Percentiles rank a stretch among this genome's conserved stretches.
phyloP scores from a whole-genome alignment of 1,139 yeast genomes.

The Chernovozyma aurita region DNA sequence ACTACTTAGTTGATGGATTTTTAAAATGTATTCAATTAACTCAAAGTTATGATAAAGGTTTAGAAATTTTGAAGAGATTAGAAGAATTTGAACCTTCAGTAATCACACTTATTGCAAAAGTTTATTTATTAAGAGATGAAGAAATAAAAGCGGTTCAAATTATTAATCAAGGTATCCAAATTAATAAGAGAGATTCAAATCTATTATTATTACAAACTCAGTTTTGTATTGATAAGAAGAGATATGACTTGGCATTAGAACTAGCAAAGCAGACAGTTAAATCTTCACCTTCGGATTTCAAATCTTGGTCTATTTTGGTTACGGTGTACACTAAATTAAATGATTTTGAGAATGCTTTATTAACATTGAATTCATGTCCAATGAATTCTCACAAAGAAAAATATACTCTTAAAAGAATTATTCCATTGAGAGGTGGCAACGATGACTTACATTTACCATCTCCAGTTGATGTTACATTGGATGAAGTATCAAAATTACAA shows the following conservation, averaged over 20 bases:
- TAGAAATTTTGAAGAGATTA: constrained; percentile 43
- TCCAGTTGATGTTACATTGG: constrained; percentile 73
- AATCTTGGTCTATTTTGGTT: constrained; percentile 76
- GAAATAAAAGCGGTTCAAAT: constrained; percentile 74
- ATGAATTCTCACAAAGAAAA: constrained; percentile 73
- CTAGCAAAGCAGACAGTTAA: constrained; percentile 74
- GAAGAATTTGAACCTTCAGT: constrained; percentile 46
- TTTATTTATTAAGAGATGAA: constrained; percentile 55
- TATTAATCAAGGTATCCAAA: constrained; percentile 56
- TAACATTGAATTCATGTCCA: constrained; percentile 87
- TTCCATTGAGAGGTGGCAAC: constrained; percentile 50
- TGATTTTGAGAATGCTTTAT: constrained; percentile 71
- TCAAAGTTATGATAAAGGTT: constrained; percentile 58
- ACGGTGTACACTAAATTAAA: constrained; percentile 65
- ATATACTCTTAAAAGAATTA: constrained; percentile 51
- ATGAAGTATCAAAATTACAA: constrained; percentile 53
- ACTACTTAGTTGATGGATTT: constrained; percentile 75
- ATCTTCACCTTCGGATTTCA: constrained; percentile 80
- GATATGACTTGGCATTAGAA: constrained; percentile 68
- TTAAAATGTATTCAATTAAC: constrained; percentile 62
- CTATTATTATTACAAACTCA: constrained; percentile 60
- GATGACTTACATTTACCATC: constrained; percentile 69
- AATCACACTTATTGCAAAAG: constrained; percentile 51
- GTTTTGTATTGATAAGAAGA: constrained; percentile 62
- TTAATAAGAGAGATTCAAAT: constrained; percentile 61